Evolutionary conservation across 2,329 filamentous ascomycete genomes (phyloP).

Genomic region (Colletotrichum lupini): DNA sequence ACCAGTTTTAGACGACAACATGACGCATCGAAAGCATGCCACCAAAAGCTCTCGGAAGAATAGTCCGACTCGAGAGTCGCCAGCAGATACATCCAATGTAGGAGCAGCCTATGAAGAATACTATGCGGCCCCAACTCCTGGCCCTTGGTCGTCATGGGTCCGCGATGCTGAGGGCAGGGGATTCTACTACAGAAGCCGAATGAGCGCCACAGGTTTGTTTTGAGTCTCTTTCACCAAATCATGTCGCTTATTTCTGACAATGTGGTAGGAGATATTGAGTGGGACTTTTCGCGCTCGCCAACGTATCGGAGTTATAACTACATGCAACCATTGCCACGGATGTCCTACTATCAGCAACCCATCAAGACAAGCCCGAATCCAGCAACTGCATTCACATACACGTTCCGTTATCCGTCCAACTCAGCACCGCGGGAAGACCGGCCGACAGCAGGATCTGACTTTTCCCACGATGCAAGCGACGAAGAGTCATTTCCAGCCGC

Average conservation of each 20-base stretch:
- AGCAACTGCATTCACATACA: neutral
- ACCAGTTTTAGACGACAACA: neutral
- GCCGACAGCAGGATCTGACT: neutral
- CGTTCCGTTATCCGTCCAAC: neutral
- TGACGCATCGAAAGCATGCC: neutral
- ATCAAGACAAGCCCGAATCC: neutral
- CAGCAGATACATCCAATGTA: neutral
- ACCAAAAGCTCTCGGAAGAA: neutral
- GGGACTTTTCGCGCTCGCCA: neutral
- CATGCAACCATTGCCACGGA: neutral
- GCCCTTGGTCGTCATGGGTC: conserved; percentile 13
- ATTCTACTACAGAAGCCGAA: conserved; percentile 21
- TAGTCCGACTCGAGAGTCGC: neutral
- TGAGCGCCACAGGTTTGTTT: neutral
- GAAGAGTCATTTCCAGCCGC: neutral
- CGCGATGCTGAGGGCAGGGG: neutral
- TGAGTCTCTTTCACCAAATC: rapidly evolving
- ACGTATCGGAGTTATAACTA: neutral
- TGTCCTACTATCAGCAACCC: neutral
- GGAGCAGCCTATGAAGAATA: too few relatives aligned
- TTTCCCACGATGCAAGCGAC: neutral
- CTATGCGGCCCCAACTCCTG: neutral
- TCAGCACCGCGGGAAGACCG: neutral
- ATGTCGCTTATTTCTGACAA: neutral
- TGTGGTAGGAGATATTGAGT: neutral